phyloP scores from a whole-genome alignment of 1,284 basidiomycete species.

The Cryptococcus jaspeensis region DNA sequence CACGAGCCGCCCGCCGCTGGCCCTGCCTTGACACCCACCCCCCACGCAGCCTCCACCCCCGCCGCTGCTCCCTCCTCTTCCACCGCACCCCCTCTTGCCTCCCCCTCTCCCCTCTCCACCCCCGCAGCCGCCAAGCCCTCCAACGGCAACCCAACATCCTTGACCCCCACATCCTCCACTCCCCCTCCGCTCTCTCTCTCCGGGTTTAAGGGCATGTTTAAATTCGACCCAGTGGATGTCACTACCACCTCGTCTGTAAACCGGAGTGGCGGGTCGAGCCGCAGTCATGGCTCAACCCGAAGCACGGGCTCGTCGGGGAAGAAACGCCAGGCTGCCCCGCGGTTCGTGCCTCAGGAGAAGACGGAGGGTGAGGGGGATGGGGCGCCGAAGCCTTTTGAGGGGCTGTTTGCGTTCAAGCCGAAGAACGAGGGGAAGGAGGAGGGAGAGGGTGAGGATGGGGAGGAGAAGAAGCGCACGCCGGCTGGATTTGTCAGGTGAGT shows the following conservation, averaged over 20 bases:
- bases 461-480: conserved; percentile 1
- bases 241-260: too few species aligned
- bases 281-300: neutral
- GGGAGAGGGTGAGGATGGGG: neutral
- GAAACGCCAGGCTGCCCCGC: neutral
- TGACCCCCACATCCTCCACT: neutral
- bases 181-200: neutral
- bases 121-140: neutral
- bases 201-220: neutral
- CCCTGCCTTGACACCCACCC: too few species aligned
- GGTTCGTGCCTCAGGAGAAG: conserved; percentile 3
- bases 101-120: neutral
- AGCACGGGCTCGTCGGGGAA: neutral
- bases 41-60: neutral
- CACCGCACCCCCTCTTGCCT: neutral
- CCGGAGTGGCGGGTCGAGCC: too few species aligned
- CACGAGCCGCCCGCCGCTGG: conserved; percentile 7
- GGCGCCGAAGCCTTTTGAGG: neutral
- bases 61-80: neutral
- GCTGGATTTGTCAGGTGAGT: conserved; percentile 36
- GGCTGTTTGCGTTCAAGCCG: conserved; percentile 10
- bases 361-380: too few species aligned
- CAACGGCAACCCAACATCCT: too few species aligned
- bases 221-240: neutral
- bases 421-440: conserved; percentile 7